phyloP scores from a whole-genome alignment of 1,139 yeast species.

The Williopsis jadinii region DNA sequence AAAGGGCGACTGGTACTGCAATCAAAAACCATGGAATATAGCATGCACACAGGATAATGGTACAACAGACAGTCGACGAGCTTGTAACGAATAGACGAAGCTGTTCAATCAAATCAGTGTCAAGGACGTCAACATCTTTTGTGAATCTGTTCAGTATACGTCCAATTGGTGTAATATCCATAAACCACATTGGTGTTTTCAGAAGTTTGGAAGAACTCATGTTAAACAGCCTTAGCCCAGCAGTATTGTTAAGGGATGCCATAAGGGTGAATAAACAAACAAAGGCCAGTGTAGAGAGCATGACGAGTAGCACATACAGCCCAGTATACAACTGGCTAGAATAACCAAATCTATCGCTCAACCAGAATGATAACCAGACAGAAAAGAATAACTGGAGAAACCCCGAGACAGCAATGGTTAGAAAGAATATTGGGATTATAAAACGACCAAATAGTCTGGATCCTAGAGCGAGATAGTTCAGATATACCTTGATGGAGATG shows the following conservation, averaged over 20 bases:
- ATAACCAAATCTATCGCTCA: slow-evolving; percentile 39
- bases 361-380: slow-evolving; percentile 79
- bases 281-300: slow-evolving; percentile 32
- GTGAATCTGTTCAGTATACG: slow-evolving; percentile 53
- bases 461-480: slow-evolving; percentile 46
- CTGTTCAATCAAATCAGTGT: slow-evolving; percentile 51
- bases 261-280: slow-evolving; percentile 38
- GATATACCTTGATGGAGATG: slow-evolving; percentile 34
- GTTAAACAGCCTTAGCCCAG: slow-evolving; percentile 37
- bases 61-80: slow-evolving; percentile 44
- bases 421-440: slow-evolving; percentile 32
- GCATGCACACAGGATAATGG: slow-evolving; percentile 52
- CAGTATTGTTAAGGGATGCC: slow-evolving; percentile 44
- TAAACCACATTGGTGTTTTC: slow-evolving; percentile 49
- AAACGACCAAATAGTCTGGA: slow-evolving; percentile 38
- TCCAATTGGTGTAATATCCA: slow-evolving; percentile 59
- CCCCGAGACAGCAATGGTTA: slow-evolving; percentile 38
- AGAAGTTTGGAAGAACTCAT: slow-evolving; percentile 36
- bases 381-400: slow-evolving; percentile 57
- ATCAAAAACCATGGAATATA: slow-evolving; percentile 66
- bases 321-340: slow-evolving; percentile 55
- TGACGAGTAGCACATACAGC: slow-evolving; percentile 48
- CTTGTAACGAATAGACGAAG: slow-evolving; percentile 41
- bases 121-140: slow-evolving; percentile 54
- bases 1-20: slow-evolving; percentile 46